Percentiles rank a stretch among this genome's conserved stretches.
phyloP scores from a whole-genome alignment of 805 yeast species.

The Candida peoriensis region DNA sequence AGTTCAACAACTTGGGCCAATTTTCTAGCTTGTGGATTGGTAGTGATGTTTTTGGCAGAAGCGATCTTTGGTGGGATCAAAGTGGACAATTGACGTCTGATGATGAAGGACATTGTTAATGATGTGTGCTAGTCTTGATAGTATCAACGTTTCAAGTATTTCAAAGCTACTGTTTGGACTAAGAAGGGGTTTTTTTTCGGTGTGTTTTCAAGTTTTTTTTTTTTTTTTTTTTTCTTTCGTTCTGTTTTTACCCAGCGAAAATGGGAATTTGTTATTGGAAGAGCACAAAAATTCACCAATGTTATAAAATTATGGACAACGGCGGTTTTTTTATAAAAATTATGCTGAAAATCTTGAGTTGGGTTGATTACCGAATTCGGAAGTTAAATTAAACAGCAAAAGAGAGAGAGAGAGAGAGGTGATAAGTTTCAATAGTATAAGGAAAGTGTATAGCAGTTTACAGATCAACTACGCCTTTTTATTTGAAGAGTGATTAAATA shows the following conservation, averaged over 20 bases:
- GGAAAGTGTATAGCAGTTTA: no score
- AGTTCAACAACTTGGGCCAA: constrained; percentile 92
- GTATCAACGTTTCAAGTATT: no score
- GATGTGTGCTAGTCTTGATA: no score
- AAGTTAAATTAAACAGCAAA: no score
- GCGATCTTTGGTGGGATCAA: constrained; percentile 99
- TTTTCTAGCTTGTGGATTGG: constrained; percentile 96
- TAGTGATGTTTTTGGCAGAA: constrained; percentile 90
- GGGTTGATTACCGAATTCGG: constrained; percentile 11
- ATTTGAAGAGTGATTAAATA: no score
- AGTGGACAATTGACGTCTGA: constrained; percentile 91
- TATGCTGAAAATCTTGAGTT: background rate
- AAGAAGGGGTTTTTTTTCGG: constrained; percentile 1
- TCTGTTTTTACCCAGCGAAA: constrained; percentile 1
- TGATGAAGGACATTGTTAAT: constrained; percentile 68
- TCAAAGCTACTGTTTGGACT: no score
- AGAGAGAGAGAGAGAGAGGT: no score
- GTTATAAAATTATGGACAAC: no score
- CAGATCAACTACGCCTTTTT: no score
- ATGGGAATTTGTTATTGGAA: background rate
- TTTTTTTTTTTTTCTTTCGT: constrained; percentile 1
- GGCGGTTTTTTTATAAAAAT: background rate
- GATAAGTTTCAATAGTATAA: no score
- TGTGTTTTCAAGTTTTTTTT: constrained; percentile 1
- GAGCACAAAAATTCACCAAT: constrained; percentile 1